phyloP scores from a whole-genome alignment of 345 rosid genomes.

The Aurinia saxatilis region DNA sequence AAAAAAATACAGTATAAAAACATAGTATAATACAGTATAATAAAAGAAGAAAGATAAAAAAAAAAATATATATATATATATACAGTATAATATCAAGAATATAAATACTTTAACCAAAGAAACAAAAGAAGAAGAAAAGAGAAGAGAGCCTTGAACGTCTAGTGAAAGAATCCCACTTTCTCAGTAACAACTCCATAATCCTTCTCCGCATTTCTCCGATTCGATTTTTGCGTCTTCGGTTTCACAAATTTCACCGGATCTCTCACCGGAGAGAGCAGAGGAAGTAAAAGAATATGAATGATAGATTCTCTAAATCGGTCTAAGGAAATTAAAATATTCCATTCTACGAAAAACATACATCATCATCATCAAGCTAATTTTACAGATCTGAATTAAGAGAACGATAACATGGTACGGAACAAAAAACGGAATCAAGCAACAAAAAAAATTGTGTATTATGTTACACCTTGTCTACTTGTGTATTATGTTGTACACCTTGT shows the following conservation, averaged over 20 bases:
- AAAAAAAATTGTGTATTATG: too few species aligned
- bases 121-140: background rate
- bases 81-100: too few species aligned
- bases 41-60: too few species aligned
- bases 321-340: background rate
- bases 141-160: background rate
- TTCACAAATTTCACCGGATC: too few species aligned
- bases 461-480: too few species aligned
- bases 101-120: background rate
- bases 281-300: constrained; percentile 1
- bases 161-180: constrained; percentile 15
- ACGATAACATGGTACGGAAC: too few species aligned
- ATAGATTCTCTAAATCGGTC: background rate
- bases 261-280: background rate
- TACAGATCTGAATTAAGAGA: background rate
- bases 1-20: too few species aligned
- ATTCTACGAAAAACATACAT: background rate
- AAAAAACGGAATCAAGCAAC: too few species aligned
- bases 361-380: background rate
- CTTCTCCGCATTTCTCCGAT: background rate
- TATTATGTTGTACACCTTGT: too few species aligned
- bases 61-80: too few species aligned
- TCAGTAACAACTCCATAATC: background rate
- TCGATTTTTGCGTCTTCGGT: too few species aligned
- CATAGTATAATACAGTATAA: too few species aligned